Percentiles rank a stretch among this genome's conserved stretches.
These are phyloP conservation scores for Neoarthrinium moseri DNA, from an alignment of 2,329 filamentous ascomycete genomes.

Conservation along the genomic window DNA sequence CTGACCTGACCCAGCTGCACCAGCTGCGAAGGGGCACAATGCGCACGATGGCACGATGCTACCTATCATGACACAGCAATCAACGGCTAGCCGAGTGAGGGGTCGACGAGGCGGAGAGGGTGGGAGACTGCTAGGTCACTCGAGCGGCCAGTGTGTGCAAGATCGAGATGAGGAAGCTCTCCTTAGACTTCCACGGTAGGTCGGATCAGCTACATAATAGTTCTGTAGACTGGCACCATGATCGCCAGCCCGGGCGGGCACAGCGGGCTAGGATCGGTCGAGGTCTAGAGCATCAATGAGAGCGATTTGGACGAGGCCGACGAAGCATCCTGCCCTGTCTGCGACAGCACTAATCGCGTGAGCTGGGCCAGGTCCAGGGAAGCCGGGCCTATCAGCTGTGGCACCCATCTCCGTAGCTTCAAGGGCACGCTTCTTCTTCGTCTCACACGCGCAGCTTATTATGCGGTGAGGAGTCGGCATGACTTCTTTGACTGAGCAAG, in stretches of 20 bases:
- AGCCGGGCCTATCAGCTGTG: not conserved
- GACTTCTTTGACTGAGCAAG: too few species aligned
- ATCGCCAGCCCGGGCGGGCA: not conserved
- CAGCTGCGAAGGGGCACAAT: not conserved
- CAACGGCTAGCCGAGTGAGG: conserved; percentile 5
- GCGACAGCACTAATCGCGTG: not conserved
- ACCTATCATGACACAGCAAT: conserved; percentile 2
- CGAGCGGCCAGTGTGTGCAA: not conserved
- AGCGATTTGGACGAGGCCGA: conserved; percentile 1
- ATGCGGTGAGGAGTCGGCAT: too few species aligned
- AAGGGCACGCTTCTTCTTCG: too few species aligned
- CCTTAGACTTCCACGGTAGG: not conserved
- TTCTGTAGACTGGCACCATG: too few species aligned
- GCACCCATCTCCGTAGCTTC: too few species aligned
- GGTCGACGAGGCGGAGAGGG: conserved; percentile 2
- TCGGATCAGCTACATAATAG: conserved; percentile 2
- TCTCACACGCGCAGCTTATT: too few species aligned
- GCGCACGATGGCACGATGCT: conserved; percentile 4
- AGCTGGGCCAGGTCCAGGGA: not conserved
- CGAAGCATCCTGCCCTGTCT: not conserved
- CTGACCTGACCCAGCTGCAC: conserved; percentile 7
- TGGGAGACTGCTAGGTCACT: not conserved
- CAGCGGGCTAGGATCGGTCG: not conserved
- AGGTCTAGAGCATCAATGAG: conserved; percentile 8
- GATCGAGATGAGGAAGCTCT: conserved; percentile 9